phyloP scores from a whole-genome alignment of 2,329 filamentous ascomycete species.

The Beauveria asiatica region DNA sequence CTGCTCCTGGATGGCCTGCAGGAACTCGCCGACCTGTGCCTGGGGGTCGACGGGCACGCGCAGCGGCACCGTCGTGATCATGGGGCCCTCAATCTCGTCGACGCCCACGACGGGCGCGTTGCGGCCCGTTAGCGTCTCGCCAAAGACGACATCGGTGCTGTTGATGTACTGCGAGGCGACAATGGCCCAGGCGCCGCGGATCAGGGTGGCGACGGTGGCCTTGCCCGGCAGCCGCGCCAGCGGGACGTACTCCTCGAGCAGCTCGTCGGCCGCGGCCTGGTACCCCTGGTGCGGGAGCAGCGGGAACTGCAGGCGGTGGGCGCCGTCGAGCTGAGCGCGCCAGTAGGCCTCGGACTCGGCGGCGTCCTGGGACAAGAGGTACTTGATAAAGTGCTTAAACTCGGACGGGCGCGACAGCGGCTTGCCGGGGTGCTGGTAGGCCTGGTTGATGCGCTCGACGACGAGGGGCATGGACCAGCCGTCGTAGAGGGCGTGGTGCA shows the following conservation, averaged over 20 bases:
- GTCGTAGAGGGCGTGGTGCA: conserved; percentile 50
- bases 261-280: conserved; percentile 41
- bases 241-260: conserved; percentile 44
- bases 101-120: conserved; percentile 38
- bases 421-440: conserved; percentile 26
- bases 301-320: conserved; percentile 39
- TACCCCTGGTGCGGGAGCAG: conserved; percentile 37
- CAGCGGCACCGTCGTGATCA: conserved; percentile 52
- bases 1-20: conserved; percentile 48
- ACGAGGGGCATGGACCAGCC: conserved; percentile 47
- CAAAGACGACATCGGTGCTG: conserved; percentile 46
- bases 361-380: conserved; percentile 32
- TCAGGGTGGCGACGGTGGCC: conserved; percentile 45
- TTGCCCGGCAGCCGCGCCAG: conserved; percentile 26
- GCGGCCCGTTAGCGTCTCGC: conserved; percentile 51
- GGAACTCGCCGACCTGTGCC: conserved; percentile 38
- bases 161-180: conserved; percentile 45
- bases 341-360: conserved; percentile 36
- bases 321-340: conserved; percentile 36
- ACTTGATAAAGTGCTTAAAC: conserved; percentile 43
- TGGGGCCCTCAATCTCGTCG: conserved; percentile 50
- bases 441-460: conserved; percentile 38
- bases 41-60: conserved; percentile 37
- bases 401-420: conserved; percentile 26
- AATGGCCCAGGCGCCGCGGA: conserved; percentile 52